Evolutionary conservation across 305 asterid species (phyloP), one percentile per base, ranked within the genome.

Genomic region (Nicotiana rustica): DNA sequence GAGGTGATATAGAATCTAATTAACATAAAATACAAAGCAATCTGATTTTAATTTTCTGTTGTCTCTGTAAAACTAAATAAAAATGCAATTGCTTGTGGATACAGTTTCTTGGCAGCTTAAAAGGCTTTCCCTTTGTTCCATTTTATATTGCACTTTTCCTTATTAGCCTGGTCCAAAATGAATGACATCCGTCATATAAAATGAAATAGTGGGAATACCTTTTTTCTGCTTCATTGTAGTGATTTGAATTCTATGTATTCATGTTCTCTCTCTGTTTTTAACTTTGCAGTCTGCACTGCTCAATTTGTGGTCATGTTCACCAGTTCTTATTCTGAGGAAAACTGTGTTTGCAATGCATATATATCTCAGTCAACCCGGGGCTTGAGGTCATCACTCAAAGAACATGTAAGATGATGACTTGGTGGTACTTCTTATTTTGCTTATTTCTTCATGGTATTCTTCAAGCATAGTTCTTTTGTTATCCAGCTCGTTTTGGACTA

Each of bases 251-350:
- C 64, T 52, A 62, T 61, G 25, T 31, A n/a, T 47, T 84, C 33
- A 71, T 84, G 78, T 55, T 55, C 69, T 64, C 41, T 60, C 55
- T 77, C 36, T 65, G 57, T 80, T 82, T 80, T 79, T 14, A 86
- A 81, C 15, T 87, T 83, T 90, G 90, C 97, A 95, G 99, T 95
- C 78, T 92, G 98, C 88, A 90, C 90, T 75, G 84, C 86, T 78
- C 97, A 92, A 85, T 93, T 96, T 91, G 95, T 96, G 77, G 98
- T 92, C 84, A 88, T 96, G 99, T 95, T 96, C 89, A 87, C 90
- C 71, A 86, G 85, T 81, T 82, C 86, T 33, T 85, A 84, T 85
- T 82, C 91, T 65, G 86, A 85, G 84, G 89, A 85, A 85, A 75
- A 87, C 81, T 78, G 85, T 85, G 82, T 89, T 77, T 92, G 93